Base-by-base conservation (phyloP, 2,329 filamentous ascomycete genomes). In the Cytospora paraplurivora region DNA sequence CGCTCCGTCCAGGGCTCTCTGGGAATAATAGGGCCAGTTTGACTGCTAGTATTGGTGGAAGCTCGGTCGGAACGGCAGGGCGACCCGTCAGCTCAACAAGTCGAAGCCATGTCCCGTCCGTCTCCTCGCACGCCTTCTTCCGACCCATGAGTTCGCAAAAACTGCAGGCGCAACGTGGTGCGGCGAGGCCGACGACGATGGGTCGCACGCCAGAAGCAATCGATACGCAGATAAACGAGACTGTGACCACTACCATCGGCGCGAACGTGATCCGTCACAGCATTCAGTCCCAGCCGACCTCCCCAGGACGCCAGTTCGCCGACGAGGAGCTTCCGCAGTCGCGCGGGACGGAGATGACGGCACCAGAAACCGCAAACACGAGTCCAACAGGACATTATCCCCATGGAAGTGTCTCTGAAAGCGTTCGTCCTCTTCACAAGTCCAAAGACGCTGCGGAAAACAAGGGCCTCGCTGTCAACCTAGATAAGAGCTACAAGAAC, bases 81-180 rank as follows among this genome's bases (percentile, higher is more conserved):
- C 83, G 83, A 68, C 89, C 81, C 59, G 82, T 81, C 17, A 94
- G 88, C 68, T 83, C 91, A 50, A 82, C 89, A 53, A 93, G 89
- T 73, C 86, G 89, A 72, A 95, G 91, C 50, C 95, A 99, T 80
- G 93, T 96, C 21, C 93, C 95, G 1, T 93, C 90, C 1, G 80
- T 99, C 59, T 89, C 92, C 3, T 93, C 92, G 17, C 90, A 94
- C 72, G 94, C 92, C 60, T 98, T 99, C 79, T 97, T 96, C 73
- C 90, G 89, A 27, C 95, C 95, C 47, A 96, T 99, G 92, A 98
- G 93, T 78, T 96, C 94, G 32, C 93, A 97, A 75, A 90, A 92
- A 74, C 81, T 98, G 57, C 94, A 98, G 77, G 93, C 93, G 61
- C 95, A 98, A 76, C 84, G 94, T 74, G 88, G 88, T 67, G 85